phyloP scores from a whole-genome alignment of 2,329 filamentous ascomycete species.

The Tolypocladium amazonense region DNA sequence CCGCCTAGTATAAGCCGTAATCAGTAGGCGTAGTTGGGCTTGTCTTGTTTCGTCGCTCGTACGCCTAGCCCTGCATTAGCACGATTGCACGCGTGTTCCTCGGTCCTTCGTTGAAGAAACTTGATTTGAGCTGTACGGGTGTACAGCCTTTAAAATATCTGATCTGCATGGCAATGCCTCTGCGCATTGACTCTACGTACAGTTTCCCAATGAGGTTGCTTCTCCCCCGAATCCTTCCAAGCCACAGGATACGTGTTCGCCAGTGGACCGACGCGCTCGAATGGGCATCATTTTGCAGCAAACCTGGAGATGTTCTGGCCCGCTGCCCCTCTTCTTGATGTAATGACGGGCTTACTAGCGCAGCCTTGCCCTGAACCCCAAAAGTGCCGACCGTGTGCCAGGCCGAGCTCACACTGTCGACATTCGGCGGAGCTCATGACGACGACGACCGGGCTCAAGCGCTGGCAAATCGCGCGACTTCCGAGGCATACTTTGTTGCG shows the following conservation, averaged over 20 bases:
- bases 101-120: neutral
- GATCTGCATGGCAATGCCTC: neutral
- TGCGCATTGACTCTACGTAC: neutral
- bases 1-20: neutral
- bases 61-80: neutral
- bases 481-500: neutral
- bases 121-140: neutral
- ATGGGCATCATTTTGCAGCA: neutral
- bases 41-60: neutral
- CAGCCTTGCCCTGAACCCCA: neutral
- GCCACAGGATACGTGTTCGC: neutral
- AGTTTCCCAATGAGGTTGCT: neutral
- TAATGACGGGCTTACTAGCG: neutral
- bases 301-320: neutral
- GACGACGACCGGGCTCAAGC: neutral
- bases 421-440: neutral
- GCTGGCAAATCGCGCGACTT: neutral
- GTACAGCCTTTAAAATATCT: neutral
- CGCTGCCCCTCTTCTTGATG: neutral
- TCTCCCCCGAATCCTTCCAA: neutral
- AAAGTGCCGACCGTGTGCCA: neutral
- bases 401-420: neutral
- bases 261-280: neutral
- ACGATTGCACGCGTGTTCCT: neutral
- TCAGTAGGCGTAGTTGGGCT: neutral